Conservation (phyloP, 2,329 filamentous ascomycete species). For the Pseudogymnoascus sp. region DNA sequence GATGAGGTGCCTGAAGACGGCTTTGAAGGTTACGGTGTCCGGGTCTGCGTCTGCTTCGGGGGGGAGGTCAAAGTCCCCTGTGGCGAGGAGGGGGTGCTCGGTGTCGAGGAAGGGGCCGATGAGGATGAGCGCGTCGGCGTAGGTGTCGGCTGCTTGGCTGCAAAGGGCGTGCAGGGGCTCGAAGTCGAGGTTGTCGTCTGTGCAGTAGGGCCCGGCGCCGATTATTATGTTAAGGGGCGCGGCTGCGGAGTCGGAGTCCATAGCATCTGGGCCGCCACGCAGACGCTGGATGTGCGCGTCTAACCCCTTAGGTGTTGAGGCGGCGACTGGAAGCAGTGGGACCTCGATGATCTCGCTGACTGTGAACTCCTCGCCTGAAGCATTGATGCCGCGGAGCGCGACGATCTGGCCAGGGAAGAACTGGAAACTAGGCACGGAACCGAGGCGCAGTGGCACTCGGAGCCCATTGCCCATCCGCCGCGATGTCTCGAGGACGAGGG, state of each 20-base stretch:
- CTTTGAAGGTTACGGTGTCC: slow-evolving; percentile 71
- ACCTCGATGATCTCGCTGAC: slow-evolving; percentile 69
- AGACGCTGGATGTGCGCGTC: slow-evolving; percentile 64
- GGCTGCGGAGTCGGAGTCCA: slow-evolving; percentile 51
- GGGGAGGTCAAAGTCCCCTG: slow-evolving; percentile 70
- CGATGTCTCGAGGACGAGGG: slow-evolving; percentile 81
- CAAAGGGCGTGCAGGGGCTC: slow-evolving; percentile 79
- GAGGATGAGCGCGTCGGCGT: slow-evolving; percentile 72
- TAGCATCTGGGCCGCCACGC: slow-evolving; percentile 54
- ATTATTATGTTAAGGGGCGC: slow-evolving; percentile 70
- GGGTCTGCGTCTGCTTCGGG: slow-evolving; percentile 60
- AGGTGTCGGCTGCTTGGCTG: slow-evolving; percentile 63
- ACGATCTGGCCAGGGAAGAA: slow-evolving; percentile 96
- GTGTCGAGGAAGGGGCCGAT: slow-evolving; percentile 84
- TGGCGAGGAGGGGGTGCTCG: slow-evolving; percentile 80
- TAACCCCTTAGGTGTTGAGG: slow-evolving; percentile 59
- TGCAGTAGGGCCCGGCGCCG: slow-evolving; percentile 82
- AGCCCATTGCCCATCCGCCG: slow-evolving; percentile 74
- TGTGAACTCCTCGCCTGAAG: slow-evolving; percentile 74
- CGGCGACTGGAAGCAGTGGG: slow-evolving; percentile 68
- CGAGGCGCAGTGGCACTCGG: slow-evolving; percentile 71
- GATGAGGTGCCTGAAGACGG: slow-evolving; percentile 77
- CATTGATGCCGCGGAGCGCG: slow-evolving; percentile 77
- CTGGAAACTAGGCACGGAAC: slow-evolving; percentile 61
- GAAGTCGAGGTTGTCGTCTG: slow-evolving; percentile 86